A percentile compares a stretch with the other conserved stretches of the same genome.
Conservation (phyloP, 139 green algal species). For the Zygnema cylindricum region DNA sequence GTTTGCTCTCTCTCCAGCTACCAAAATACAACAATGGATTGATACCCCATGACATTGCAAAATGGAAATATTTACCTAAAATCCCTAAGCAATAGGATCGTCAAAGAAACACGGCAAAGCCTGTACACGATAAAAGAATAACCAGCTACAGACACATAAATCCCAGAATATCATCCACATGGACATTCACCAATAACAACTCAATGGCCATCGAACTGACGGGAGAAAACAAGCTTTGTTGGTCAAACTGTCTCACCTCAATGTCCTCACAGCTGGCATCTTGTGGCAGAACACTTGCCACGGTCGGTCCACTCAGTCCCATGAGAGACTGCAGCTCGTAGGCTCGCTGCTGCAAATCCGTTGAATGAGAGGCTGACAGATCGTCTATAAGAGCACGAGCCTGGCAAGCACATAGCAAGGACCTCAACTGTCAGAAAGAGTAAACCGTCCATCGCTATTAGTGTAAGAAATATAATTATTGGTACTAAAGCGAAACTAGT, state of each 20-base stretch:
- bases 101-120: no score
- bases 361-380: slow-evolving; percentile 35
- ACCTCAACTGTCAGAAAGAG: no score
- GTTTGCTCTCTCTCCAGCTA: no score
- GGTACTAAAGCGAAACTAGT: no score
- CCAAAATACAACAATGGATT: no score
- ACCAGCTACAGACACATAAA: background rate
- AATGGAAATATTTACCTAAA: no score
- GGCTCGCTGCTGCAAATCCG: slow-evolving; percentile 88
- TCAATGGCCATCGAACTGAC: background rate
- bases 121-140: slow-evolving; percentile 39
- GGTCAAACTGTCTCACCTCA: slow-evolving; percentile 56
- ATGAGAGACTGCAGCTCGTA: slow-evolving; percentile 83
- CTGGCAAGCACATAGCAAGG: no score
- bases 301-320: slow-evolving; percentile 29
- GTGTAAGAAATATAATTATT: no score
- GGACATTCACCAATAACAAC: slow-evolving; percentile 1
- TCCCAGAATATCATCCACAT: background rate
- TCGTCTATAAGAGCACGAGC: slow-evolving; percentile 47
- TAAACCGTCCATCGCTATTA: no score
- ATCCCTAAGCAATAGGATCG: no score
- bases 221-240: background rate
- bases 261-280: slow-evolving; percentile 80
- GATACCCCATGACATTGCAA: no score
- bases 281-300: slow-evolving; percentile 70